Evolutionary conservation across 306 rosid species (phyloP).

Genomic region (Vigna mungo): DNA sequence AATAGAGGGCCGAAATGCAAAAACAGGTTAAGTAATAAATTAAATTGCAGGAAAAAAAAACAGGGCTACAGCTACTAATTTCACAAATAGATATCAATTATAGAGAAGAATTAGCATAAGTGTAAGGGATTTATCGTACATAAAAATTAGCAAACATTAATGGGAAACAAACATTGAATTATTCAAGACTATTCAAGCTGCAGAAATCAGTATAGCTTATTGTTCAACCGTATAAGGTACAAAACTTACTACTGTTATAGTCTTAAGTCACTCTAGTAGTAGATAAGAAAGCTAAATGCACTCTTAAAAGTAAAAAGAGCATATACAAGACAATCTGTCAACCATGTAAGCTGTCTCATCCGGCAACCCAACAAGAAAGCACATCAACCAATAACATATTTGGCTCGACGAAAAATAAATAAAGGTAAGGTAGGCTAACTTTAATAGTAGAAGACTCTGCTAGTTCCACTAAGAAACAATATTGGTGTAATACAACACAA

Average conservation of each 20-base stretch:
- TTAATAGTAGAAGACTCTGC: not conserved
- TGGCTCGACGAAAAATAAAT: not conserved
- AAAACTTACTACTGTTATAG: not conserved
- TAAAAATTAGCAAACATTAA: not conserved
- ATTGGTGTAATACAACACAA: not conserved
- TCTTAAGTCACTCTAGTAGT: not conserved
- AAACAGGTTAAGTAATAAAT: slow-evolving; percentile 69
- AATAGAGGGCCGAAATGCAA: slow-evolving; percentile 86
- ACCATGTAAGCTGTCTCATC: slow-evolving; percentile 24
- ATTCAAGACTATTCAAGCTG: slow-evolving; percentile 1
- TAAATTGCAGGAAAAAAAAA: slow-evolving; percentile 47
- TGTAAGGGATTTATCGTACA: slow-evolving; percentile 24
- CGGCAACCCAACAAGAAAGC: not conserved
- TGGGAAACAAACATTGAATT: not conserved
- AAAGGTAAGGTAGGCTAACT: not conserved
- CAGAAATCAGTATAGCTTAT: not conserved
- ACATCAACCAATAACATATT: not conserved
- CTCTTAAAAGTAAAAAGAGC: not conserved
- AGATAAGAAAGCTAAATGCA: slow-evolving; percentile 2
- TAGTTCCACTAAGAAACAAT: slow-evolving; percentile 15
- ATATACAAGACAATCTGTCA: slow-evolving; percentile 20
- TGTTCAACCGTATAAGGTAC: not conserved
- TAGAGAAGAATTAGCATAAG: slow-evolving; percentile 1
- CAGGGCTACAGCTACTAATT: slow-evolving; percentile 35
- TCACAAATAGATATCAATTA: slow-evolving; percentile 34